Evolutionary conservation across 2,329 filamentous ascomycete species (phyloP), one percentile per base, ranked within the genome.

Genomic region (Saccharata proteae): DNA sequence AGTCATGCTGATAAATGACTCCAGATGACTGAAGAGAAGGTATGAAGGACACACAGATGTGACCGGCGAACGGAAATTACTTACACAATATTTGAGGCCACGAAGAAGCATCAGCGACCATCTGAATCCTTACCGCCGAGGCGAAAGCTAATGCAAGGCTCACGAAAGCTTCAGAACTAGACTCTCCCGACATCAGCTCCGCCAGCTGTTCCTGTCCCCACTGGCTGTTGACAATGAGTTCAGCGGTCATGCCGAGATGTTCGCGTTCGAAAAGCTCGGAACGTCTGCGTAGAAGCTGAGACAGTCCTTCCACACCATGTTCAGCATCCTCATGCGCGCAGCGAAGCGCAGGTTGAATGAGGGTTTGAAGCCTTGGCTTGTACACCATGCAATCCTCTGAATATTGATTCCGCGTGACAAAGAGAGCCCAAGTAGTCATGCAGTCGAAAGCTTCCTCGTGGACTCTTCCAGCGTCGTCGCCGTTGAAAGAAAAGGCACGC

Each of bases 91-190:
- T 48, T 30, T 56, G 47, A 17, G 52, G 47, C 33, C 33, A 35
- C 28, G 52, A 42, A 24, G 53, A 47, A 4, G 43, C 28, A 35
- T 45, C 42, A 8, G n/a, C 22, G n/a, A 35, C 6, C 10, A 7
- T 47, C 43, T 27, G 18, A 5, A 71, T 65, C 26, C 77, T 64
- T 36, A 66, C 76, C 7, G 74, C 71, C 44, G 81, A 75, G 4
- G 73, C 79, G 45, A 78, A 81, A 0, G 77, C 71, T 4, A 84
- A 57, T 42, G 83, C 59, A 10, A 85, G 59, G 29, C 74, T 64
- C 1, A 74, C 75, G 42, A 80, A 80, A 32, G 66, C 67, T 25
- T 79, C 73, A 37, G 74, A 74, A 8, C 75, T 71, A 29, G 70
- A 71, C 34, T 80, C 72, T 6, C 71, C 74, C 9, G 64, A 58